These are phyloP conservation scores for Aspergillus candidus DNA, from an alignment of 2,329 filamentous ascomycete species.

Conservation along the genomic window DNA sequence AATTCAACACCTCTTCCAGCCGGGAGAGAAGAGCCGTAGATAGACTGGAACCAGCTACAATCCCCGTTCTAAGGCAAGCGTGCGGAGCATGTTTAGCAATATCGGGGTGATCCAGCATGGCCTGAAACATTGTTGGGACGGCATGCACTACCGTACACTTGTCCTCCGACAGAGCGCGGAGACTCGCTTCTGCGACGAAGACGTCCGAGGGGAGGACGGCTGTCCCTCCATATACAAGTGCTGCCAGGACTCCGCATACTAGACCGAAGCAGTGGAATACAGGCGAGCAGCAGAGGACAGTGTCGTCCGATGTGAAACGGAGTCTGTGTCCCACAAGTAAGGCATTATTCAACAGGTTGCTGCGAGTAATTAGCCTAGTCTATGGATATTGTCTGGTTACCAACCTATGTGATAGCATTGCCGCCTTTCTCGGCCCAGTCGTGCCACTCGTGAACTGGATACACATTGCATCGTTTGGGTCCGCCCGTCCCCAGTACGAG, in stretches of 20 bases:
- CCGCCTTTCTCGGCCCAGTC: no score
- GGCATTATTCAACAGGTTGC: no score
- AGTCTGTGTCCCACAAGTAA: no score
- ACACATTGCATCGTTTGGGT: background rate
- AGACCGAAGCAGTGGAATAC: slow-evolving; percentile 75
- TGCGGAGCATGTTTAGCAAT: background rate
- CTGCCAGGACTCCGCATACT: slow-evolving; percentile 61
- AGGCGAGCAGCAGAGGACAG: slow-evolving; percentile 68
- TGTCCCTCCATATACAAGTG: slow-evolving; percentile 61
- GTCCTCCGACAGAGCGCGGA: slow-evolving; percentile 56
- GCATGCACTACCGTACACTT: slow-evolving; percentile 64
- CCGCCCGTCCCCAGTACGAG: slow-evolving; percentile 23
- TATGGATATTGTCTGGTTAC: no score
- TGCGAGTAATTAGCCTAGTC: no score
- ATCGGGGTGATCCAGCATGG: slow-evolving; percentile 31
- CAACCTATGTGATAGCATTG: slow-evolving; percentile 62
- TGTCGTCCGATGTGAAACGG: no score
- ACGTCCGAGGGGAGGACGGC: slow-evolving; percentile 57
- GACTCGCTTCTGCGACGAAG: slow-evolving; percentile 51
- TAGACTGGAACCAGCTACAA: background rate
- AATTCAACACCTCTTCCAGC: background rate
- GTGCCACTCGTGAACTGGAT: slow-evolving; percentile 60
- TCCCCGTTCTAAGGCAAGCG: background rate
- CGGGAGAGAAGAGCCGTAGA: background rate
- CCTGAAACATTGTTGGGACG: slow-evolving; percentile 71